Evolutionary conservation across 805 yeast genomes (phyloP).

Genomic region (Hanseniaspora vineae): DNA sequence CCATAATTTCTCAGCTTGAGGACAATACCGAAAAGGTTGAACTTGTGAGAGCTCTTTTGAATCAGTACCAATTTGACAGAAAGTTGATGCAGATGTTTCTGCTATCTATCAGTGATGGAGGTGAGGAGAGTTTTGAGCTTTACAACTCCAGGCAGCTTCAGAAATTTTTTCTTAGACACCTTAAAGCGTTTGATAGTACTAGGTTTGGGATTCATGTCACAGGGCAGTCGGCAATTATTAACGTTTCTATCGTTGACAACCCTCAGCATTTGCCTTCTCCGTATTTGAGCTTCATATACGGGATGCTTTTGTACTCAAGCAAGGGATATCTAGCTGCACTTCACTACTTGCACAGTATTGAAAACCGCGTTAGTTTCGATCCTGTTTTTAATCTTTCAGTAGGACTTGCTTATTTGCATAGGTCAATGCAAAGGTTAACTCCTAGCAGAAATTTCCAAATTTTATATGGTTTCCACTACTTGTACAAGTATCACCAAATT

Average conservation of each 20-base stretch:
- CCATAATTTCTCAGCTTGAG: conserved; percentile 36
- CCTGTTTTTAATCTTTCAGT: conserved; percentile 66
- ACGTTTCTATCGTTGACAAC: conserved; percentile 29
- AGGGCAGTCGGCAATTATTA: conserved; percentile 69
- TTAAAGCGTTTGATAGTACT: conserved; percentile 76
- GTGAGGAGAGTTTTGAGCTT: conserved; percentile 42
- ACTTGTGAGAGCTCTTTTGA: conserved; percentile 49
- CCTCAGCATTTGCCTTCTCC: conserved; percentile 40
- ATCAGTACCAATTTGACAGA: conserved; percentile 64
- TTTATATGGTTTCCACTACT: conserved; percentile 71
- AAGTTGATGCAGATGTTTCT: conserved; percentile 53
- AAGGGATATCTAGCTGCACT: conserved; percentile 74
- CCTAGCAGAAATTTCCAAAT: conserved; percentile 77
- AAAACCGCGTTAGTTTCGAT: conserved; percentile 53
- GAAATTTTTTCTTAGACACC: conserved; percentile 76
- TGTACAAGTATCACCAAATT: conserved; percentile 54
- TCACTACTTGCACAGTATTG: conserved; percentile 62
- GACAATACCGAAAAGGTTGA: conserved; percentile 45
- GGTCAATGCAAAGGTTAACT: conserved; percentile 85
- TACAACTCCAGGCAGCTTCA: conserved; percentile 76
- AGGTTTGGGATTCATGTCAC: conserved; percentile 38
- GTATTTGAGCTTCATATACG: conserved; percentile 65
- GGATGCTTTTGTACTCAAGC: conserved; percentile 67
- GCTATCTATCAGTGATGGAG: conserved; percentile 47
- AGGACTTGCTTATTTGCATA: conserved; percentile 73